A percentile compares a stretch with the other conserved stretches of the same genome.
Evolutionary conservation across 2,329 filamentous ascomycete species (phyloP).

Genomic region (Emmonsia crescens): DNA sequence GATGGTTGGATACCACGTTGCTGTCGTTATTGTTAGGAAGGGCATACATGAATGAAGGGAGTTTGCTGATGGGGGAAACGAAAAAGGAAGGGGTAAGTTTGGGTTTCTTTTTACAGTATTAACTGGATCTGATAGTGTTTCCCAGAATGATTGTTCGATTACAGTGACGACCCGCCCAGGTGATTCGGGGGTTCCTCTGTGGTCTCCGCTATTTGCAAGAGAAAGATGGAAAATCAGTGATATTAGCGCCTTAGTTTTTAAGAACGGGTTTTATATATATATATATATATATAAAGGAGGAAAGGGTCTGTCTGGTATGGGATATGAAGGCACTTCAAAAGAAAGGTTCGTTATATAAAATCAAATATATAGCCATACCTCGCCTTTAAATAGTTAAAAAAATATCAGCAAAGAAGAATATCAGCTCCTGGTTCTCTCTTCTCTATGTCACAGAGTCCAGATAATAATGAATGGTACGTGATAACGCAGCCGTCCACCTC

Average conservation of each 20-base stretch:
- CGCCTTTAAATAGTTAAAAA: slow-evolving; percentile 2
- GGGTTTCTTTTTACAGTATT: slow-evolving; percentile 1
- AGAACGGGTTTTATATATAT: neutral
- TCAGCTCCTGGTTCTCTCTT: neutral
- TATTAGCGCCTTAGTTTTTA: neutral
- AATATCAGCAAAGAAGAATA: neutral
- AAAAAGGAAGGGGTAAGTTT: no score
- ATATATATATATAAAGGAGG: neutral
- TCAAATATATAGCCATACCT: slow-evolving; percentile 1
- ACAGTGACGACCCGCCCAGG: slow-evolving; percentile 90
- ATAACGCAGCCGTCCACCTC: neutral
- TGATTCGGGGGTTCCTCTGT: slow-evolving; percentile 76
- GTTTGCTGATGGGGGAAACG: neutral
- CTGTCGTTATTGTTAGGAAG: slow-evolving; percentile 14
- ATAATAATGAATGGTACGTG: neutral
- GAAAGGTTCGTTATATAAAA: neutral
- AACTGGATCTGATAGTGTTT: slow-evolving; percentile 33
- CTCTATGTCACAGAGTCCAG: neutral
- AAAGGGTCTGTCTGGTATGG: no score
- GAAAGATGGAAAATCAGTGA: neutral
- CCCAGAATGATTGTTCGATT: slow-evolving; percentile 76
- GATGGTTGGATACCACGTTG: slow-evolving; percentile 25
- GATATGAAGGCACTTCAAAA: neutral
- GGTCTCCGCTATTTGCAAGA: slow-evolving; percentile 60
- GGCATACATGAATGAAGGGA: neutral